A percentile compares a stretch with the other conserved stretches of the same genome.
Evolutionary conservation across 2,329 filamentous ascomycete species (phyloP).

Genomic region (Cryphonectria radicalis): DNA sequence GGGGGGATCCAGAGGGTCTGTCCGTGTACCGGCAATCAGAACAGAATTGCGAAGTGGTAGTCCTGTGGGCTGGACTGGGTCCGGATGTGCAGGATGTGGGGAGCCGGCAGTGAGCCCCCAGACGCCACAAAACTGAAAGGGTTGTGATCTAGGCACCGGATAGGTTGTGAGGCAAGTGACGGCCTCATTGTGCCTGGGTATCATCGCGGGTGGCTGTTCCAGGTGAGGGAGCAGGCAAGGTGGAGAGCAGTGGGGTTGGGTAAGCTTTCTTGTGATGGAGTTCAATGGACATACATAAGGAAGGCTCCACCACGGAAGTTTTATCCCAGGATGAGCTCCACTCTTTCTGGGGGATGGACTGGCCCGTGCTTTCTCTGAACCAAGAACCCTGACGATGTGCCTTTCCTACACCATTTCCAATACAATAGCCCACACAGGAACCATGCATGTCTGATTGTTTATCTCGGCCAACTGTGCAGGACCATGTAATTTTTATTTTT

Average conservation of each 20-base stretch:
- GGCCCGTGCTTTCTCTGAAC: neutral
- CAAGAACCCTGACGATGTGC: neutral
- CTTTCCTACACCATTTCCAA: neutral
- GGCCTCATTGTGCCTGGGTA: neutral
- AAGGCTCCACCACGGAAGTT: neutral
- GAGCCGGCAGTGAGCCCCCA: neutral
- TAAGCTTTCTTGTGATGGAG: neutral
- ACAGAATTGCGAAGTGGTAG: neutral
- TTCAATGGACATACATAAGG: neutral
- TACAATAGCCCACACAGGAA: neutral
- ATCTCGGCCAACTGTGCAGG: neutral
- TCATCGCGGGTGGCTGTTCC: too few species aligned
- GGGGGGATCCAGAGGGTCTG: neutral
- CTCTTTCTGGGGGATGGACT: neutral
- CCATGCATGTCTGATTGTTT: neutral
- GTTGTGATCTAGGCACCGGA: neutral
- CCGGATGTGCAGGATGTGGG: neutral
- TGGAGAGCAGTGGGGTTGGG: neutral
- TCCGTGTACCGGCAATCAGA: neutral
- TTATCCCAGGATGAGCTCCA: neutral
- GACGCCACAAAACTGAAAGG: neutral
- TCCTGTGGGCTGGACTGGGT: slow-evolving; percentile 1
- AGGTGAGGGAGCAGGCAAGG: neutral
- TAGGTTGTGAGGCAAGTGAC: neutral
- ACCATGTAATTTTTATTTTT: neutral